Conservation (phyloP, 306 rosid genomes). For the Rosa rugosa region DNA sequence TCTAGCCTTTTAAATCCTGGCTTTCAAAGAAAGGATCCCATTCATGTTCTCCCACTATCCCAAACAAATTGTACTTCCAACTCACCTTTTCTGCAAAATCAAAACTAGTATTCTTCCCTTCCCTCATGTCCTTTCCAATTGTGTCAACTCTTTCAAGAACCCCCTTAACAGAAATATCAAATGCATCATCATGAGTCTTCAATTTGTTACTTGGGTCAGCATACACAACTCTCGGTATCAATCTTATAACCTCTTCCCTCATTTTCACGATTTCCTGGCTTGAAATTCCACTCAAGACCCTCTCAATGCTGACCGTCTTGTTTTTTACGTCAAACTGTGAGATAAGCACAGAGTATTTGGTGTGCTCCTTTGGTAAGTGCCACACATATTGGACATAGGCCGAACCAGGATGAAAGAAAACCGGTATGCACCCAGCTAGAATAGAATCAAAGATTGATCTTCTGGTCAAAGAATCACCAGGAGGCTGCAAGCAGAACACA, state of each 20-base stretch:
- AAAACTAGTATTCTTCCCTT: conserved; percentile 29
- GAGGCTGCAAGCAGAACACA: conserved; percentile 52
- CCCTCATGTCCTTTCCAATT: conserved; percentile 27
- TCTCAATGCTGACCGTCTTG: conserved; percentile 31
- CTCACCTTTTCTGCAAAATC: conserved; percentile 32
- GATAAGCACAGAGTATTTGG: conserved; percentile 39
- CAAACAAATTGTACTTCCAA: conserved; percentile 37
- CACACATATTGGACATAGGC: conserved; percentile 46
- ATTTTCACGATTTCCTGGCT: conserved; percentile 23
- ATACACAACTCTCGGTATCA: conserved; percentile 40
- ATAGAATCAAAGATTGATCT: conserved; percentile 50
- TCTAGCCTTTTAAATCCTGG: background rate
- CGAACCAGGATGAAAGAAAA: conserved; percentile 52
- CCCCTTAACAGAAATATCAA: conserved; percentile 41
- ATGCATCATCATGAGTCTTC: conserved; percentile 42
- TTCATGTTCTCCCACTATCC: conserved; percentile 28
- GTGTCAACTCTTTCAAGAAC: conserved; percentile 40
- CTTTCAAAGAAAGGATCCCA: conserved; percentile 33
- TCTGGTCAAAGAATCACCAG: conserved; percentile 48
- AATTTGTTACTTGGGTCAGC: conserved; percentile 37
- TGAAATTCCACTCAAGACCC: conserved; percentile 26
- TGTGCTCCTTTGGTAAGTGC: conserved; percentile 39
- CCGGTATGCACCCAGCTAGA: conserved; percentile 50
- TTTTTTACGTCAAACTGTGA: conserved; percentile 21
- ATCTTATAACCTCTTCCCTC: conserved; percentile 38